These are phyloP conservation scores for Geosmithia morbida DNA, from an alignment of 2,329 filamentous ascomycete genomes.

Conservation along the genomic window DNA sequence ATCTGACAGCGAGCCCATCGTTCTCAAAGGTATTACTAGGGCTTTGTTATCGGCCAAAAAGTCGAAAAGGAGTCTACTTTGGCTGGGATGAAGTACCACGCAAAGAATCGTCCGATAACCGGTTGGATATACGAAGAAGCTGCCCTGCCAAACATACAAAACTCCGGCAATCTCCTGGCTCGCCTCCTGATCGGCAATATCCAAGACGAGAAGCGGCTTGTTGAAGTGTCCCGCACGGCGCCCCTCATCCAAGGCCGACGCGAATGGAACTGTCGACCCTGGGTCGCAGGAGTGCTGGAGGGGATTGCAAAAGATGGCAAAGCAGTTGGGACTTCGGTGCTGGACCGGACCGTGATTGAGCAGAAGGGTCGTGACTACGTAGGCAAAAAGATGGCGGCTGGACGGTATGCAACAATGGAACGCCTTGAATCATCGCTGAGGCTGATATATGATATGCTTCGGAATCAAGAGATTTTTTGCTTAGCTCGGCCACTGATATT, in stretches of 20 bases:
- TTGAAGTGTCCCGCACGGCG: constrained; percentile 13
- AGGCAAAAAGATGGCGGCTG: constrained; percentile 12
- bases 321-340: constrained; percentile 16
- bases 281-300: constrained; percentile 18
- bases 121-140: constrained; percentile 54
- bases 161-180: constrained; percentile 15
- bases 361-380: constrained; percentile 17
- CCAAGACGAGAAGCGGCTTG: constrained; percentile 15
- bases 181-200: constrained; percentile 24
- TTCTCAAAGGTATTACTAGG: constrained; percentile 13
- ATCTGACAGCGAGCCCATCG: neutral
- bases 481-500: neutral
- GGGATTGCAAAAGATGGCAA: constrained; percentile 14
- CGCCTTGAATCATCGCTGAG: constrained; percentile 8
- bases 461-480: constrained; percentile 7
- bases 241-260: constrained; percentile 18
- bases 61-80: constrained; percentile 7
- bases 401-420: constrained; percentile 6
- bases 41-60: constrained; percentile 15
- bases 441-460: constrained; percentile 14
- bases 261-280: constrained; percentile 23
- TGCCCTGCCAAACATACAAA: constrained; percentile 6
- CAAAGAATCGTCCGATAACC: constrained; percentile 18
- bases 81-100: constrained; percentile 15
- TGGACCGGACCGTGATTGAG: constrained; percentile 22